These are phyloP conservation scores for Penicillium canescens DNA, from an alignment of 495 filamentous ascomycete species.

Conservation along the genomic window DNA sequence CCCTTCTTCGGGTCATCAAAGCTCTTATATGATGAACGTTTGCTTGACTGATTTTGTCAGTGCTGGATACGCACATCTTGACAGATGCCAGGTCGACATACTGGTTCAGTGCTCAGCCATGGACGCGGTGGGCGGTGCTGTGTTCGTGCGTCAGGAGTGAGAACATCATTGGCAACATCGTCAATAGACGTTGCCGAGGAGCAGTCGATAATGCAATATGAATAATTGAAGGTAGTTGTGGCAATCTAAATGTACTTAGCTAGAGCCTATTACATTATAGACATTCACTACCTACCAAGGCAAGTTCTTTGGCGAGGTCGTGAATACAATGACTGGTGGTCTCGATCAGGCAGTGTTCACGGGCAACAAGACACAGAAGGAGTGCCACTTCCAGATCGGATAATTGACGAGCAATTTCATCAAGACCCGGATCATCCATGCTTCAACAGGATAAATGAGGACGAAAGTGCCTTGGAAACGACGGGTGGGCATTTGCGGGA, in stretches of 20 bases:
- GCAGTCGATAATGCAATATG: conserved; percentile 68
- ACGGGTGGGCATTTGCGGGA: not conserved
- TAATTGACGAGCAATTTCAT: conserved; percentile 67
- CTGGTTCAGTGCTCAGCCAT: conserved; percentile 20
- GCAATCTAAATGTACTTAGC: conserved; percentile 52
- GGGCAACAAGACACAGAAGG: conserved; percentile 73
- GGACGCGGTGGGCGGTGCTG: conserved; percentile 16
- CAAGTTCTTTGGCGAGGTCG: conserved; percentile 68
- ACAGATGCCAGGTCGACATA: conserved; percentile 5
- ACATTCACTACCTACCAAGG: conserved; percentile 51
- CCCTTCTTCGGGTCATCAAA: conserved; percentile 24
- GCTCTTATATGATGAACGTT: conserved; percentile 18
- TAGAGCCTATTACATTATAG: conserved; percentile 3
- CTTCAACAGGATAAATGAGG: conserved; percentile 1
- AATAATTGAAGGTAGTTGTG: conserved; percentile 69
- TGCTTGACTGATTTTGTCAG: conserved; percentile 25
- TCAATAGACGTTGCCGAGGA: conserved; percentile 71
- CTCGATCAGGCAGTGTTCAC: conserved; percentile 86
- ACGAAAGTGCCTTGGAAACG: not conserved
- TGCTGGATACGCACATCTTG: too few species aligned
- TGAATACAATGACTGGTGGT: conserved; percentile 61
- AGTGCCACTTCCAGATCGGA: conserved; percentile 88
- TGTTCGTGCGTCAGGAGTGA: conserved; percentile 37
- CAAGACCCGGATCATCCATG: conserved; percentile 63
- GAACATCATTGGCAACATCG: conserved; percentile 71